Evolutionary conservation across 164 flowering plant species (phyloP).

Genomic region (Tinospora cordifolia): DNA sequence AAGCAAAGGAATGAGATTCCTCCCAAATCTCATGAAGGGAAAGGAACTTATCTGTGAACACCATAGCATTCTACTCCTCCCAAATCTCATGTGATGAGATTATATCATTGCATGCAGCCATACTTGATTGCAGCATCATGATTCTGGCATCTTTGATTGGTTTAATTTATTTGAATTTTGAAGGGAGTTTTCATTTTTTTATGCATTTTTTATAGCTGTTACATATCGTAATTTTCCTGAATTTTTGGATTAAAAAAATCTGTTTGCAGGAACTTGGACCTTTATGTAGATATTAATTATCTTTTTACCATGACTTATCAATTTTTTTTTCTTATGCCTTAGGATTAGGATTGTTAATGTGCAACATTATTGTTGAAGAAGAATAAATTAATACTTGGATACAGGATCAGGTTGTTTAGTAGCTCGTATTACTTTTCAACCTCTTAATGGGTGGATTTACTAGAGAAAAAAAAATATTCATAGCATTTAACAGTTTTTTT

Average conservation of each 20-base stretch:
- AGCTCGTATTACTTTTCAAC: not conserved
- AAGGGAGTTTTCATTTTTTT: too few species aligned
- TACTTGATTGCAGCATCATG: not conserved
- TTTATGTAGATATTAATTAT: not conserved
- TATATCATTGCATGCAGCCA: not conserved
- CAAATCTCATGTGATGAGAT: not conserved
- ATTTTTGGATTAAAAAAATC: not conserved
- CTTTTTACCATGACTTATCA: too few species aligned
- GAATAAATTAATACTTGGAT: too few species aligned
- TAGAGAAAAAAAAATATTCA: not conserved
- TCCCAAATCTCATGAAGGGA: too few species aligned
- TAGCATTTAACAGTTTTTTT: not conserved
- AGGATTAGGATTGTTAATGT: too few species aligned
- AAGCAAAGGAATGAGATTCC: too few species aligned
- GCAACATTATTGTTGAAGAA: too few species aligned
- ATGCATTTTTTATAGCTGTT: not conserved
- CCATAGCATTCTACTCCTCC: too few species aligned
- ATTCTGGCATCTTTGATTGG: not conserved
- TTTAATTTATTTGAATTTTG: not conserved
- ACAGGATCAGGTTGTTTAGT: not conserved
- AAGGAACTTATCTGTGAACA: too few species aligned
- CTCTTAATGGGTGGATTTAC: not conserved
- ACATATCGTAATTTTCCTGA: not conserved
- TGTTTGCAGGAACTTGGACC: not conserved
- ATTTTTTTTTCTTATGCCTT: too few species aligned